Conservation (phyloP, 106 monocot genomes). For the Posidonia australis region DNA sequence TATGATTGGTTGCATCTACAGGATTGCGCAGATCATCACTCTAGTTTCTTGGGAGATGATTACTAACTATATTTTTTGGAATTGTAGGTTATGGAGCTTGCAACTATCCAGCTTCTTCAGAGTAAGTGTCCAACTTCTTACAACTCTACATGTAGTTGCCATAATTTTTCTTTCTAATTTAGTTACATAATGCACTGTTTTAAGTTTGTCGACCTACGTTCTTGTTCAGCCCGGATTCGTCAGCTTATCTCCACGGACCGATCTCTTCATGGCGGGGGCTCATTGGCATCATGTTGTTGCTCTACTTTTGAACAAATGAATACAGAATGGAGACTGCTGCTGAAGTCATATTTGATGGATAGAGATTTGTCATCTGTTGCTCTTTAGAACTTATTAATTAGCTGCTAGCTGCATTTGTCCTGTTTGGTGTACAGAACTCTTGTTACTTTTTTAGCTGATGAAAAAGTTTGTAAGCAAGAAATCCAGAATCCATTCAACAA, state of each 20-base stretch:
- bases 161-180: background rate
- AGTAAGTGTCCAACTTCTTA: background rate
- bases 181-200: background rate
- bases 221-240: background rate
- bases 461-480: no score
- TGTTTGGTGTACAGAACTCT: no score
- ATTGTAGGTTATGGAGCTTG: conserved; percentile 23
- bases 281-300: background rate
- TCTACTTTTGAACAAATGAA: conserved; percentile 5
- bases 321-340: background rate
- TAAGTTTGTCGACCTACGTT: background rate
- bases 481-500: background rate
- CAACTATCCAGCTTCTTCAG: conserved; percentile 18
- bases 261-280: background rate
- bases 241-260: background rate
- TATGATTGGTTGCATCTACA: no score
- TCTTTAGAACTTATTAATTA: no score
- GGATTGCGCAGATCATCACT: background rate
- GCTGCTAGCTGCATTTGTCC: no score
- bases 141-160: background rate
- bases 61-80: background rate
- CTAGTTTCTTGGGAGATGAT: background rate
- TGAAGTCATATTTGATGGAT: background rate
- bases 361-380: no score
- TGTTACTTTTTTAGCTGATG: no score